These are phyloP conservation scores for Suhomyces taliae DNA, from an alignment of 1,139 yeast species.

Conservation along the genomic window DNA sequence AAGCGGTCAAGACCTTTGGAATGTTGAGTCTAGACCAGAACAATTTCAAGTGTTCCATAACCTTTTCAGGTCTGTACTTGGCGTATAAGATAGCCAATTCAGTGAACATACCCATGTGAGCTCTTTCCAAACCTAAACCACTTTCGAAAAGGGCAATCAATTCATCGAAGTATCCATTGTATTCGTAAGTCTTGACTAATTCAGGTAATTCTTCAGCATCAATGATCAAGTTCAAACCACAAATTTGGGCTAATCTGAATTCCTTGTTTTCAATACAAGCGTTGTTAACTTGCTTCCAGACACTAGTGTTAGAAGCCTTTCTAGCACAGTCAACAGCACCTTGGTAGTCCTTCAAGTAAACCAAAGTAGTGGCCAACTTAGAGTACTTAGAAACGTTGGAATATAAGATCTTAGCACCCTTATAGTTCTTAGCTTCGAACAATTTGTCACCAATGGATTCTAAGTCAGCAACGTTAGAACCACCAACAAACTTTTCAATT, in stretches of 20 bases:
- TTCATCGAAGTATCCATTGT: conserved; percentile 89
- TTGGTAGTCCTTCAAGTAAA: conserved; percentile 87
- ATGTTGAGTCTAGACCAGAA: conserved; percentile 98
- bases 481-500: conserved; percentile 79
- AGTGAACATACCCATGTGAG: conserved; percentile 99
- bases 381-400: conserved; percentile 90
- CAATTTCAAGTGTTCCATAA: conserved; percentile 93
- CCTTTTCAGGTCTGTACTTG: conserved; percentile 85
- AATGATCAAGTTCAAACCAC: conserved; percentile 94
- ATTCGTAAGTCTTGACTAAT: conserved; percentile 82
- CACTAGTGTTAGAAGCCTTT: conserved; percentile 90
- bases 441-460: conserved; percentile 91
- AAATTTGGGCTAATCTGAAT: conserved; percentile 95
- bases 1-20: conserved; percentile 94
- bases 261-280: conserved; percentile 96
- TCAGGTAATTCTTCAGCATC: conserved; percentile 97
- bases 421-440: conserved; percentile 78
- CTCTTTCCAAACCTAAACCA: conserved; percentile 95
- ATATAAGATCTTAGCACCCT: conserved; percentile 89
- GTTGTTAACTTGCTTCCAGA: conserved; percentile 96
- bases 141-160: conserved; percentile 90
- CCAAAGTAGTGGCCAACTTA: conserved; percentile 92
- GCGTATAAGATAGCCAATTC: conserved; percentile 89
- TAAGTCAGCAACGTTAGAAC: conserved; percentile 90
- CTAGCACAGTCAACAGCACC: conserved; percentile 98